phyloP scores from a whole-genome alignment of 2,329 filamentous ascomycete species.

The Dichotomopilus funicola region DNA sequence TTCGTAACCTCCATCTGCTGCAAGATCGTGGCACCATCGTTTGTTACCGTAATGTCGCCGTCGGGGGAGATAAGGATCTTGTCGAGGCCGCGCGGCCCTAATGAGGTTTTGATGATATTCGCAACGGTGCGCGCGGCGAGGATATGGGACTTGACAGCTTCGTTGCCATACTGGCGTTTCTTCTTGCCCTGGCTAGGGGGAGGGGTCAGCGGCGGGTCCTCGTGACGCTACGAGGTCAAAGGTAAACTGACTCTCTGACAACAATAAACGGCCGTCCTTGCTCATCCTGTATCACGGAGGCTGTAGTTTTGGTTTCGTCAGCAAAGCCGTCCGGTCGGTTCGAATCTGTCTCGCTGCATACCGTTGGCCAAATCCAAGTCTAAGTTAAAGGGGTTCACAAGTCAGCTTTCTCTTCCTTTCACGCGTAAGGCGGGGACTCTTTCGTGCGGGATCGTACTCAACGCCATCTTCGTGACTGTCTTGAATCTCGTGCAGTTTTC shows the following conservation, averaged over 20 bases:
- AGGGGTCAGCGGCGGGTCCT: conserved; percentile 19
- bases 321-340: conserved; percentile 1
- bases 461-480: conserved; percentile 44
- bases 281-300: conserved; percentile 87
- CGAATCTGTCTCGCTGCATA: conserved; percentile 36
- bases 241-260: conserved; percentile 76
- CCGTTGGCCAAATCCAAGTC: conserved; percentile 80
- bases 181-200: conserved; percentile 80
- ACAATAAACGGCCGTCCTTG: conserved; percentile 96
- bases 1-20: conserved; percentile 99
- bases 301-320: conserved; percentile 33
- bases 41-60: conserved; percentile 98
- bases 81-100: conserved; percentile 92
- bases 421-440: conserved; percentile 15
- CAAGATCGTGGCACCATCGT: conserved; percentile 96
- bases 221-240: neutral
- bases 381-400: conserved; percentile 48
- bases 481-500: conserved; percentile 3
- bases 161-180: conserved; percentile 92
- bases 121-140: conserved; percentile 92
- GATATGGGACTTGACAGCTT: conserved; percentile 97
- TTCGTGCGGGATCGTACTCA: conserved; percentile 42
- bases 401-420: conserved; percentile 18
- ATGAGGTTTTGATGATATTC: conserved; percentile 93
- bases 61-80: conserved; percentile 99